Evolutionary conservation across 2,329 filamentous ascomycete species (phyloP), one percentile per base, ranked within the genome.

Genomic region (Xylaria sp.): DNA sequence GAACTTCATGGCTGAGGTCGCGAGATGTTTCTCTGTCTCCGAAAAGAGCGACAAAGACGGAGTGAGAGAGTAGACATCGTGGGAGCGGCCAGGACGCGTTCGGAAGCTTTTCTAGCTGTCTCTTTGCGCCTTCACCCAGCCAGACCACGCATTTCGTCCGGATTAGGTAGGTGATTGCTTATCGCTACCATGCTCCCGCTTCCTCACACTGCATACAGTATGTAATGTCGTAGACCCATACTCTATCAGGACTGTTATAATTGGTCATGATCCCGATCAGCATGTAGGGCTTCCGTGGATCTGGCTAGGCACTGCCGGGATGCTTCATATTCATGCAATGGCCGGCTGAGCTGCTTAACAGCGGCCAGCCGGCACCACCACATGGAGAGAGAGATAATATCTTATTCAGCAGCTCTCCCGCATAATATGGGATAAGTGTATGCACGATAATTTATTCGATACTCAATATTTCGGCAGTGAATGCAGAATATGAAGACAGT

Each of bases 131-230:
- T 67, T 64, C 43, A 60, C 48, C 41, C 31, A 64, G 15, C 46
- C 46, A 62, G 57, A 70, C 60, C 67, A 65, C 67, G 60, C 60
- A 57, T 52, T 10, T 65, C 46, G 23, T 56, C 68, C 68, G 61
- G 36, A 69, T 69, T 69, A 69, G 69, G 69, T 69, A 71, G 69
- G 69, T 71, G 69, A 56, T 20, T 51, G 48, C 62, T 71, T 69
- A 67, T 69, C 64, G 56, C 55, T 51, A 46, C 58, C 25, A 13
- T 55, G 28, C 3, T 33, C 15, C 28, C 52, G n/a, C 20, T 9
- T 36, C n/a, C 15, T 36, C 20, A 36, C 39, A 36, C 33, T 36
- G 2, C 33, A 36, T 23, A 41, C 10, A 5, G 15, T 46, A 46
- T 46, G 15, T 46, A 46, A 28, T 31, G 49, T 18, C 5, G 13